Base-by-base conservation (phyloP, 179 eudicot species). In the Amaranthus tricolor region DNA sequence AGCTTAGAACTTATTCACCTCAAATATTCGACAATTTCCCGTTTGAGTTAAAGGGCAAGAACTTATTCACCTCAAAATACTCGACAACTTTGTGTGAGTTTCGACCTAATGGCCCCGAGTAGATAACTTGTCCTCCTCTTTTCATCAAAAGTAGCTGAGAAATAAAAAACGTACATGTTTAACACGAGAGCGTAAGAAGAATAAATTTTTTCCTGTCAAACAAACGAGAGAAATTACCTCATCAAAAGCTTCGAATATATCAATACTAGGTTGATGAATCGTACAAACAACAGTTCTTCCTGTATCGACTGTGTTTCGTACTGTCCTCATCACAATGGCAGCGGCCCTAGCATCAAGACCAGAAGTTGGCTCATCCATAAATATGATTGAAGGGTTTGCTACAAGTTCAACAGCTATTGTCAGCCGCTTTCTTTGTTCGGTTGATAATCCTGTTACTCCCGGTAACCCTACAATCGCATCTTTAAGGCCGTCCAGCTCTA, bases 271-370 rank as follows among this genome's bases (percentile, higher is more conserved):
- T 70, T 95, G 99, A 79, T 95, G 97, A 72, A 95, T 95, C 2
- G 99, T 95, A 85, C 99, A 92, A 53, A 95, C 99, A 64, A 95
- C 99, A 10, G 99, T 95, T 81, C 99, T 87, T 45, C 99, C 99
- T 0, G 97, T 95, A 62, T 95, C 97, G 52, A 93, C 93, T 24
- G 97, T 93, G 84, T 95, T 95, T 80, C 97, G 85, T 52, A 93
- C 98, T 8, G 98, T 84, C 77, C 99, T 93, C 99, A 95, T 95
- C 24, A 95, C 99, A 81, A 95, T 95, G 51, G 99, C 99, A 0
- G 99, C 99, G n/a, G 99, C 97, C 72, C 99, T 86, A 50, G 99
- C 99, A 83, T 95, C 99, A 49, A 95, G 91, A 51, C 99, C 98
- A 10, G 99, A 90, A 69, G 99, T 95, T 7, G 99, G 98, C 78